phyloP scores from a whole-genome alignment of 768 basidiomycete genomes.

The Termitomyces sp. region DNA sequence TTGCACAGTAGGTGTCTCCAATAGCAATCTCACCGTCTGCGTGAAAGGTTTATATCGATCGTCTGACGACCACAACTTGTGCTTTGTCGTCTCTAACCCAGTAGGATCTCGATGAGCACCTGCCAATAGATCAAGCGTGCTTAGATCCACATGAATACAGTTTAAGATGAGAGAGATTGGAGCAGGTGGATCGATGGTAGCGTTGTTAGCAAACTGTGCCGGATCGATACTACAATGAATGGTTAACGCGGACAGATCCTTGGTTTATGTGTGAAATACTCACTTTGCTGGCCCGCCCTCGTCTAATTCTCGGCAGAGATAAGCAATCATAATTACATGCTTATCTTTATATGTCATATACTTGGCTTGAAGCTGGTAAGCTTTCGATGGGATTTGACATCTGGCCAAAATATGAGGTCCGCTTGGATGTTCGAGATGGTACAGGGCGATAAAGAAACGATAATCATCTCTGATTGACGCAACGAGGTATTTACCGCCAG shows the following conservation, averaged over 20 bases:
- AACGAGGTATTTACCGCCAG: constrained; percentile 68
- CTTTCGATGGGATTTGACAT: constrained; percentile 47
- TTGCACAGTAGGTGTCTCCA: not conserved
- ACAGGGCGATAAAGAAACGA: constrained; percentile 52
- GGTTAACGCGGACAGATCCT: not conserved
- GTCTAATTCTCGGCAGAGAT: constrained; percentile 14
- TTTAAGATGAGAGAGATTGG: constrained; percentile 46
- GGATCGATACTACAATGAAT: constrained; percentile 28
- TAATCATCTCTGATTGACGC: constrained; percentile 54
- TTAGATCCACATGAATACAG: constrained; percentile 39
- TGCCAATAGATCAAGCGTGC: constrained; percentile 41
- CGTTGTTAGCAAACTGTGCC: constrained; percentile 33
- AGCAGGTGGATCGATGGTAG: constrained; percentile 41
- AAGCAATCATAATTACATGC: constrained; percentile 58
- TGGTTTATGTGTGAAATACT: constrained; percentile 7
- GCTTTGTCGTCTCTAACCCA: not conserved
- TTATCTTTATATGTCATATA: constrained; percentile 49
- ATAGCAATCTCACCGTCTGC: not conserved
- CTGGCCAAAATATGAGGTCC: constrained; percentile 48
- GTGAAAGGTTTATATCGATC: not conserved
- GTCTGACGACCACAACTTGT: not conserved
- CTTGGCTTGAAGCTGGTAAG: constrained; percentile 58
- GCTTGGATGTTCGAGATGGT: constrained; percentile 53
- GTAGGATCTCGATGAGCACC: not conserved
- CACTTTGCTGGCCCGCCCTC: constrained; percentile 18